These are phyloP conservation scores for Wickerhamiella siamensis DNA, from an alignment of 805 yeast genomes.

Conservation along the genomic window DNA sequence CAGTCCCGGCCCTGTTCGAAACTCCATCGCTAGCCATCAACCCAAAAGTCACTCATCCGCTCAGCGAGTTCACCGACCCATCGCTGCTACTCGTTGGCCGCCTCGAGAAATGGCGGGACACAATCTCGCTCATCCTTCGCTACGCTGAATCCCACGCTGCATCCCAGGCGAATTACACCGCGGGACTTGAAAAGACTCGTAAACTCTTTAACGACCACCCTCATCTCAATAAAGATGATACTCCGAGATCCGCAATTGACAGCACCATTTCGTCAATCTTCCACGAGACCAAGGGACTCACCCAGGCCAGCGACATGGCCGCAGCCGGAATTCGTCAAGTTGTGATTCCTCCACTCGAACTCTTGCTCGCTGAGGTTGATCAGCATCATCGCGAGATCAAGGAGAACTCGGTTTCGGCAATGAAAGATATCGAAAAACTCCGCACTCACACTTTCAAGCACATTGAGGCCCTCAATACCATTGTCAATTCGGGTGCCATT, in stretches of 20 bases:
- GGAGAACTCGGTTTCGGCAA: conserved; percentile 24
- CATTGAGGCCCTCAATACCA: conserved; percentile 26
- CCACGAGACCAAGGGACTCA: conserved; percentile 22
- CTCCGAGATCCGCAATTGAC: conserved; percentile 13
- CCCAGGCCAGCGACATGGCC: conserved; percentile 25
- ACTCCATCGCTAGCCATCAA: conserved; percentile 1
- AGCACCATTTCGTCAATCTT: conserved; percentile 24
- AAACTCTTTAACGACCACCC: conserved; percentile 26
- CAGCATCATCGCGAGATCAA: conserved; percentile 32
- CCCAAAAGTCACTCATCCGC: conserved; percentile 5
- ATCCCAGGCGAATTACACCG: conserved; percentile 19
- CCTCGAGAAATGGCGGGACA: conserved; percentile 26
- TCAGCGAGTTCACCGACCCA: conserved; percentile 21
- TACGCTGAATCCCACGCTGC: conserved; percentile 19
- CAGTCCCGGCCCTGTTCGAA: too few species aligned
- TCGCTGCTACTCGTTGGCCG: conserved; percentile 23
- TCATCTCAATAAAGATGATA: conserved; percentile 5
- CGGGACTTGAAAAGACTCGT: conserved; percentile 22
- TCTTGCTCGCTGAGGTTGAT: conserved; percentile 28
- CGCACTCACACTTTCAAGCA: conserved; percentile 27
- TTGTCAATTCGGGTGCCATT: conserved; percentile 24
- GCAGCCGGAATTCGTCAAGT: conserved; percentile 27
- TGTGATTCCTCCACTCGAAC: conserved; percentile 32
- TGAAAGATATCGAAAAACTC: conserved; percentile 27
- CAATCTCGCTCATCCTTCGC: conserved; percentile 19